Conservation (phyloP, 441 rosid genomes). For the Pelargonium cotyledonis region DNA sequence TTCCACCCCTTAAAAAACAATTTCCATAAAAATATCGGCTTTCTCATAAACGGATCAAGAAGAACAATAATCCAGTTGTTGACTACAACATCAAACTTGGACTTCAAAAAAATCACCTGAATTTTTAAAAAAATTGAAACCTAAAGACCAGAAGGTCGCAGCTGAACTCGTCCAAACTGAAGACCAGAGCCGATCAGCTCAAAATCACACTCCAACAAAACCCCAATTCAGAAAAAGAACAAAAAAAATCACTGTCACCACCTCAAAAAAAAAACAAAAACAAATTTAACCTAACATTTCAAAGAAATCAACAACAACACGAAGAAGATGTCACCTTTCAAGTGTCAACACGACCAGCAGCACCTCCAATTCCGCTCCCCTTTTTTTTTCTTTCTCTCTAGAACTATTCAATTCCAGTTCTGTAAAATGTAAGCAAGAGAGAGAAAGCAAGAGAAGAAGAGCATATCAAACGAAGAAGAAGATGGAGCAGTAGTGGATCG, state of each 20-base stretch:
- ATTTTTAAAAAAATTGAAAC: neutral
- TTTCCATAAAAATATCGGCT: conserved; percentile 8
- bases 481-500: neutral
- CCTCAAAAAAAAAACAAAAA: neutral
- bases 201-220: neutral
- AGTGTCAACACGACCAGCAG: too few species aligned
- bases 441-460: conserved; percentile 5
- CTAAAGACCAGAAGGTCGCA: neutral
- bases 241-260: neutral
- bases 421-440: neutral
- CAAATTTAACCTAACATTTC: neutral
- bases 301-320: too few species aligned
- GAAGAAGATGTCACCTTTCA: neutral
- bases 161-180: neutral
- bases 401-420: neutral
- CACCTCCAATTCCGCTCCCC: too few species aligned
- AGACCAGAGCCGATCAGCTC: neutral
- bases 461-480: too few species aligned
- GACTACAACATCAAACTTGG: neutral
- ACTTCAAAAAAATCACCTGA: neutral
- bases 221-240: conserved; percentile 2
- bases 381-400: too few species aligned
- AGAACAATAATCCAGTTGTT: neutral
- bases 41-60: neutral
- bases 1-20: neutral